phyloP scores from a whole-genome alignment of 2,329 filamentous ascomycete genomes.

The Calonectria montana region DNA sequence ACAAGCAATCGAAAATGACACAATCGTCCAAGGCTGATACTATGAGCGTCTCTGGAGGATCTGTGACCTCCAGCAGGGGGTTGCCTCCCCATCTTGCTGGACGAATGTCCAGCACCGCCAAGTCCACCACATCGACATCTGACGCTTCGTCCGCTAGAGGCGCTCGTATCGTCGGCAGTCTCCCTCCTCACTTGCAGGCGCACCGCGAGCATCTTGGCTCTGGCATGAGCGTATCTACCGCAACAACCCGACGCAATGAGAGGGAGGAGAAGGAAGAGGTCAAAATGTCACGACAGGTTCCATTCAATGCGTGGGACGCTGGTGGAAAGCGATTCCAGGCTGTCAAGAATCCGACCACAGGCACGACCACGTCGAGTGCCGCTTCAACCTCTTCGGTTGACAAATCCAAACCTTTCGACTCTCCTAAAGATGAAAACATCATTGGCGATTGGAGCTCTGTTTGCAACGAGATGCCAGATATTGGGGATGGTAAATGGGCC shows the following conservation, averaged over 20 bases:
- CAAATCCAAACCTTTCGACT: neutral
- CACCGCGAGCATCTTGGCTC: neutral
- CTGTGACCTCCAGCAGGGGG: neutral
- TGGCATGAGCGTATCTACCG: slow-evolving; percentile 42
- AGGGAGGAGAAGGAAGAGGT: slow-evolving; percentile 20
- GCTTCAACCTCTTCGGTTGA: slow-evolving; percentile 22
- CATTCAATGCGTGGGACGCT: slow-evolving; percentile 48
- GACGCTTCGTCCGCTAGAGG: neutral
- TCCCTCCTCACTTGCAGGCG: slow-evolving; percentile 21
- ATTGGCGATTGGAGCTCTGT: slow-evolving; percentile 23
- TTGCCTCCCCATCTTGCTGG: slow-evolving; percentile 22
- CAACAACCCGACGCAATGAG: slow-evolving; percentile 42
- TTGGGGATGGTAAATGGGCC: slow-evolving; percentile 37
- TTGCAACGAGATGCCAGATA: neutral
- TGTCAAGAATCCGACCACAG: slow-evolving; percentile 38
- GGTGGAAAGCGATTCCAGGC: slow-evolving; percentile 35
- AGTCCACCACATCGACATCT: neutral
- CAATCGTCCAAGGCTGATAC: neutral
- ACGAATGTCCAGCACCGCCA: neutral
- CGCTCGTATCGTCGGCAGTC: neutral
- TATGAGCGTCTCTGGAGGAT: slow-evolving; percentile 19
- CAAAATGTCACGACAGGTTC: slow-evolving; percentile 4
- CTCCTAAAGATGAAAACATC: slow-evolving; percentile 22
- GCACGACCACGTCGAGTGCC: slow-evolving; percentile 25
- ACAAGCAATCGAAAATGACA: neutral